A percentile compares a stretch with the other conserved stretches of the same genome.
Conservation (phyloP, 768 basidiomycete genomes). For the Auricularia sp. region DNA sequence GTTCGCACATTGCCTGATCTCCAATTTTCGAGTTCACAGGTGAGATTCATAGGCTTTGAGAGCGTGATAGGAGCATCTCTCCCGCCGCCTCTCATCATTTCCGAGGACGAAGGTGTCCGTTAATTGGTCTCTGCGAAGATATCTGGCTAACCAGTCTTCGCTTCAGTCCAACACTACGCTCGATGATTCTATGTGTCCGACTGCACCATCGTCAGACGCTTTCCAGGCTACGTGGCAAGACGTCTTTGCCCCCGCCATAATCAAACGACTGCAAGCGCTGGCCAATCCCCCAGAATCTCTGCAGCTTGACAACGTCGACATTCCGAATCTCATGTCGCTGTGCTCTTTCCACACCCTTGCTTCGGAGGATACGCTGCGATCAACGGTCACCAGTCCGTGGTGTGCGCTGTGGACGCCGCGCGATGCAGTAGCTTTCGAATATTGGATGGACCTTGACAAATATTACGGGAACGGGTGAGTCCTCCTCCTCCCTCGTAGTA, state of each 20-base stretch:
- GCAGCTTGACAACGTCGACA: slow-evolving; percentile 43
- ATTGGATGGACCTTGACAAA: slow-evolving; percentile 63
- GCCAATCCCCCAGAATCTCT: slow-evolving; percentile 48
- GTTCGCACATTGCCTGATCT: slow-evolving; percentile 21
- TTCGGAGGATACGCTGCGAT: neutral
- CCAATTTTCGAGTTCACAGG: neutral
- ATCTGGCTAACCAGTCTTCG: neutral
- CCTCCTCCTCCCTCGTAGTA: neutral
- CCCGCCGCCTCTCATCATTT: slow-evolving; percentile 41
- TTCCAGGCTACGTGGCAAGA: slow-evolving; percentile 46
- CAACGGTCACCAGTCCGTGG: slow-evolving; percentile 41
- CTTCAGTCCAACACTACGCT: slow-evolving; percentile 49
- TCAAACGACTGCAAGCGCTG: slow-evolving; percentile 43
- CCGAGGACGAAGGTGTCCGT: slow-evolving; percentile 48
- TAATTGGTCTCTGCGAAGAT: neutral
- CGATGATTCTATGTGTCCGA: slow-evolving; percentile 55
- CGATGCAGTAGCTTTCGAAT: slow-evolving; percentile 62
- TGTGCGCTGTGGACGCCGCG: slow-evolving; percentile 57
- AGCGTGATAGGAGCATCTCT: slow-evolving; percentile 37
- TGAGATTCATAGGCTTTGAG: slow-evolving; percentile 43
- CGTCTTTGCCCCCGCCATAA: slow-evolving; percentile 46
- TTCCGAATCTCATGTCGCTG: slow-evolving; percentile 52
- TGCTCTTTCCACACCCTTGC: slow-evolving; percentile 75
- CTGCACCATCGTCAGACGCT: slow-evolving; percentile 34
- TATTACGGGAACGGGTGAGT: slow-evolving; percentile 68